phyloP scores from a whole-genome alignment of 83 land plant genomes.

The Isoetes engelmannii region DNA sequence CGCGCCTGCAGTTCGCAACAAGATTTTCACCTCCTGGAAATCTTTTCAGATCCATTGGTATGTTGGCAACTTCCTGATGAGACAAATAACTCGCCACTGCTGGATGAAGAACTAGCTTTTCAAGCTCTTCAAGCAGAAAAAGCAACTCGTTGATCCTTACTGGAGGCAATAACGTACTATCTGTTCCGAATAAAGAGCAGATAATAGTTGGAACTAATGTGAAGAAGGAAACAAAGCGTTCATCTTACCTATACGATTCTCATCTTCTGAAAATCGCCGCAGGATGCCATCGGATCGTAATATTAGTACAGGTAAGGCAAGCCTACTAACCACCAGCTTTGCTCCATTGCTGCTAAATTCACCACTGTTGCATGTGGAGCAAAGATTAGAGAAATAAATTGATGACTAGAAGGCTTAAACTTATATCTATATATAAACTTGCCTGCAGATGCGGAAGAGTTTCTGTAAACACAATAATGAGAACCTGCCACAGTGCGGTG shows the following conservation, averaged over 20 bases:
- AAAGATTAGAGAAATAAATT: neutral
- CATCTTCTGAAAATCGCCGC: neutral
- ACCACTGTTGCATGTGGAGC: neutral
- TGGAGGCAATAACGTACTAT: conserved; percentile 52
- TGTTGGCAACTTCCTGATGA: neutral
- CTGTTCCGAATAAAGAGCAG: conserved; percentile 29
- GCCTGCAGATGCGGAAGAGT: conserved; percentile 83
- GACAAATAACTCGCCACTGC: conserved; percentile 39
- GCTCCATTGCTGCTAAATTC: neutral
- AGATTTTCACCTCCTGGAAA: conserved; percentile 10
- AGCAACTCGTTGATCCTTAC: conserved; percentile 60
- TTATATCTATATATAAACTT: neutral
- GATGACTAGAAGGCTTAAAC: neutral
- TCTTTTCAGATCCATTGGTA: conserved; percentile 20
- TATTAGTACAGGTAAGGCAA: neutral
- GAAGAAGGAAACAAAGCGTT: neutral
- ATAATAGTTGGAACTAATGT: neutral
- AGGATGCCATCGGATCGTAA: neutral
- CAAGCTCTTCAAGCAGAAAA: conserved; percentile 66
- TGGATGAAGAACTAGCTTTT: conserved; percentile 56
- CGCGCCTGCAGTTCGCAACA: conserved; percentile 24
- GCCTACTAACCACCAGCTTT: neutral
- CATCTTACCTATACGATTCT: neutral
- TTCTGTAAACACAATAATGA: conserved; percentile 80
- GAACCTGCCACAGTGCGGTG: conserved; percentile 83